phyloP scores from a whole-genome alignment of 371 early-diverging fungal genomes.

The Gilbertella persicaria region DNA sequence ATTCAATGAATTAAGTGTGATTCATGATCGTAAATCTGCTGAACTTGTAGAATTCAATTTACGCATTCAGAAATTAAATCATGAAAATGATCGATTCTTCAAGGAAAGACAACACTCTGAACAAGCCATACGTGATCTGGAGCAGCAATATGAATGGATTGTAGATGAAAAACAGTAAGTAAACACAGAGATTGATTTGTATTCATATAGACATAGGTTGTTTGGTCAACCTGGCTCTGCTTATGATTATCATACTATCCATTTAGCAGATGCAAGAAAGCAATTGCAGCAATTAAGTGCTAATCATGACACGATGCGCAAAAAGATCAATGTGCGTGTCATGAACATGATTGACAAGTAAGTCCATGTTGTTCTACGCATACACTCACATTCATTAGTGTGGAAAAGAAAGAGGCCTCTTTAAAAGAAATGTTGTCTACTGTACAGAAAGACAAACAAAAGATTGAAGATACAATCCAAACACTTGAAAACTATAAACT shows the following conservation, averaged over 20 bases:
- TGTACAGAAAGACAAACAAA: conserved; percentile 89
- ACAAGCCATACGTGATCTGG: conserved; percentile 54
- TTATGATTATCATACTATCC: conserved; percentile 78
- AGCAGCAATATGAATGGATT: conserved; percentile 84
- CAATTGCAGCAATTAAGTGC: conserved; percentile 72
- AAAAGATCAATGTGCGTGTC: conserved; percentile 91
- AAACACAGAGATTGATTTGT: not conserved
- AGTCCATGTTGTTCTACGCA: conserved; percentile 1
- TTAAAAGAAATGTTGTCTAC: conserved; percentile 88
- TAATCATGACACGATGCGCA: conserved; percentile 76
- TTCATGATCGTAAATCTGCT: conserved; percentile 63
- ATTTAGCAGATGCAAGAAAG: conserved; percentile 71
- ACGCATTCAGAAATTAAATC: conserved; percentile 69
- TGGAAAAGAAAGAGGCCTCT: conserved; percentile 86
- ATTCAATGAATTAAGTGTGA: conserved; percentile 58
- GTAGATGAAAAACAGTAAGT: conserved; percentile 80
- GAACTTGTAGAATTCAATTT: conserved; percentile 64
- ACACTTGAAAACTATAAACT: conserved; percentile 89
- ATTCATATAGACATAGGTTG: conserved; percentile 22
- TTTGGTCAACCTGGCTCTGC: conserved; percentile 83
- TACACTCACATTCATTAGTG: conserved; percentile 35
- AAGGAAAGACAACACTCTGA: conserved; percentile 64
- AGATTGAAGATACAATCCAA: conserved; percentile 92
- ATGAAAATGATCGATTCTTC: conserved; percentile 71
- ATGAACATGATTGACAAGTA: conserved; percentile 93